Conservation (phyloP, 1,284 basidiomycete genomes). For the Amylostereum areolatum region DNA sequence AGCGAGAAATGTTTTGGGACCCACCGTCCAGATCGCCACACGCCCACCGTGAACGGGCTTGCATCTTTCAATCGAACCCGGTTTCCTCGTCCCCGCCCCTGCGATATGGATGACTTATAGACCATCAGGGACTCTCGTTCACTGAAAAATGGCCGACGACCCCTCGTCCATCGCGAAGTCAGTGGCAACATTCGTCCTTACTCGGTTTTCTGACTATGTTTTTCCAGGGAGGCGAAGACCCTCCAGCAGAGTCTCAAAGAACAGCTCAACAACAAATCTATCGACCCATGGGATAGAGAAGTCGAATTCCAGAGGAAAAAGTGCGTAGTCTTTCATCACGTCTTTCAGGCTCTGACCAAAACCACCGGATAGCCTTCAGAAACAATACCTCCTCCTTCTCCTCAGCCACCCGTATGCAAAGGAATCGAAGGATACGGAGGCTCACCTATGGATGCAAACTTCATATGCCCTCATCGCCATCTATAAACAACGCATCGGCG, state of each 20-base stretch:
- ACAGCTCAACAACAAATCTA: slow-evolving; percentile 46
- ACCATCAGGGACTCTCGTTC: neutral
- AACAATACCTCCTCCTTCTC: slow-evolving; percentile 69
- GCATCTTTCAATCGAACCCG: neutral
- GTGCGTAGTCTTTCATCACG: slow-evolving; percentile 38
- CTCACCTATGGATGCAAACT: slow-evolving; percentile 87
- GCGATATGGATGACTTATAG: neutral
- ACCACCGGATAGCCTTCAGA: slow-evolving; percentile 54
- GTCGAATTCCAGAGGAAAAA: slow-evolving; percentile 81
- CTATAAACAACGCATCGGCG: slow-evolving; percentile 73
- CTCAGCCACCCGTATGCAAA: slow-evolving; percentile 69
- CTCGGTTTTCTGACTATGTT: slow-evolving; percentile 4
- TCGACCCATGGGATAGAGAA: slow-evolving; percentile 77
- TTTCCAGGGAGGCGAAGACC: slow-evolving; percentile 59
- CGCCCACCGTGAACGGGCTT: neutral
- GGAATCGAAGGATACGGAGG: slow-evolving; percentile 78
- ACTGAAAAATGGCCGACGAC: slow-evolving; percentile 13
- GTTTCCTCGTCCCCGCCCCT: neutral
- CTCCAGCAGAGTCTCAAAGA: slow-evolving; percentile 67
- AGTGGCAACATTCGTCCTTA: neutral
- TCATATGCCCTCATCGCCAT: slow-evolving; percentile 81
- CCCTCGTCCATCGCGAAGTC: slow-evolving; percentile 13
- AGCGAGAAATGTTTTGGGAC: no score
- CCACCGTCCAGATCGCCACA: no score
- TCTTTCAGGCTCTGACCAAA: slow-evolving; percentile 9